Percentiles rank a stretch among this genome's conserved stretches.
Evolutionary conservation across 2,329 filamentous ascomycete species (phyloP).

Genomic region (Ascocoryne sarcoides): DNA sequence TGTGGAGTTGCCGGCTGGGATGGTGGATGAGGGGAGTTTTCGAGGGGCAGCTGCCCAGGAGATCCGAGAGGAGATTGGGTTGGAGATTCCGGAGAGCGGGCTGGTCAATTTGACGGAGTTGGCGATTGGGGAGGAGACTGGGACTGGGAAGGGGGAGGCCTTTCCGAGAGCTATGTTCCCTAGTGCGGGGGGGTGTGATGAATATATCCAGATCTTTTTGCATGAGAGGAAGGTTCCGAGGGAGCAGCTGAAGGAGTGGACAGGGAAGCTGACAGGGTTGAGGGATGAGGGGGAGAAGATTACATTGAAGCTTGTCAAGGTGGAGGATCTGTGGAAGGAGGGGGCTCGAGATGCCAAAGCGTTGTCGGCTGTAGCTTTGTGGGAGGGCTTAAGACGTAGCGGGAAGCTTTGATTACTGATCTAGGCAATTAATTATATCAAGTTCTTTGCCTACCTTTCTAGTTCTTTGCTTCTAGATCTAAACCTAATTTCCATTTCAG

Average conservation of each 20-base stretch:
- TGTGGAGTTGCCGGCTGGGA: conserved; percentile 48
- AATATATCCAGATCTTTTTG: conserved; percentile 50
- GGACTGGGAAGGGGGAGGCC: conserved; percentile 17
- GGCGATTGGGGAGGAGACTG: conserved; percentile 38
- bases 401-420: conserved; percentile 7
- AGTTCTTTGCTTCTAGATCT: no score
- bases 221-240: conserved; percentile 44
- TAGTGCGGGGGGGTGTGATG: conserved; percentile 51
- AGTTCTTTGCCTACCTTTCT: no score
- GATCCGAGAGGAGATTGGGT: conserved; percentile 50
- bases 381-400: conserved; percentile 41
- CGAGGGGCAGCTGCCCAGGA: conserved; percentile 49
- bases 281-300: conserved; percentile 40
- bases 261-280: conserved; percentile 48
- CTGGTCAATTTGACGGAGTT: conserved; percentile 45
- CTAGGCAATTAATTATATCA: no score
- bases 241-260: conserved; percentile 43
- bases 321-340: conserved; percentile 49
- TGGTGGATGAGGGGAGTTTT: conserved; percentile 50
- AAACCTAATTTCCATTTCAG: conserved; percentile 28
- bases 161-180: conserved; percentile 46
- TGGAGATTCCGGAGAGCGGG: conserved; percentile 42
- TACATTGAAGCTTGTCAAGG: conserved; percentile 47
- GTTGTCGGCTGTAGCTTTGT: conserved; percentile 50
- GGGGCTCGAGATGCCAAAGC: conserved; percentile 51